Evolutionary conservation across 2,329 filamentous ascomycete genomes (phyloP).

Genomic region (Xylariaceae sp.): DNA sequence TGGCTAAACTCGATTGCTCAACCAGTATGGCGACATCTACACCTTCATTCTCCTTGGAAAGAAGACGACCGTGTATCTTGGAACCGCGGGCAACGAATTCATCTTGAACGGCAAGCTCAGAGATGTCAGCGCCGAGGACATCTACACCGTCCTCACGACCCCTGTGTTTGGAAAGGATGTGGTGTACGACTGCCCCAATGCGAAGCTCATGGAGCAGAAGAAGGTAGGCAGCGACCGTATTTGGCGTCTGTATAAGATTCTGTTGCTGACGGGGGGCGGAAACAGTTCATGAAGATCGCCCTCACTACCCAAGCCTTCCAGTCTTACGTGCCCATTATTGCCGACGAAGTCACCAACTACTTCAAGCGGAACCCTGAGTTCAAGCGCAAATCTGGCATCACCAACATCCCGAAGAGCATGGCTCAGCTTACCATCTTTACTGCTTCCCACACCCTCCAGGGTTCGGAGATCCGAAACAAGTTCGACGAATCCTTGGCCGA

Average conservation of each 20-base stretch:
- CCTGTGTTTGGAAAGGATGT: conserved; percentile 77
- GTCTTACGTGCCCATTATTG: conserved; percentile 73
- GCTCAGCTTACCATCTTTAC: conserved; percentile 88
- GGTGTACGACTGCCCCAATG: conserved; percentile 85
- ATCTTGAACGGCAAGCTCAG: conserved; percentile 86
- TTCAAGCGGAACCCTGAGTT: conserved; percentile 62
- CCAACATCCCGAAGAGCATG: conserved; percentile 70
- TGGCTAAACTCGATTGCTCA: conserved; percentile 14
- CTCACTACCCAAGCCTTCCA: conserved; percentile 70
- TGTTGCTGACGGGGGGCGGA: conserved; percentile 2
- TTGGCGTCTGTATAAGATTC: not conserved
- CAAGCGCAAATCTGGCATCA: conserved; percentile 61
- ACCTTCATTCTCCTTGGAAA: conserved; percentile 84
- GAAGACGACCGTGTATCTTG: conserved; percentile 82
- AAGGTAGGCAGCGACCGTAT: conserved; percentile 52
- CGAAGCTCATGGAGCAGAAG: conserved; percentile 94
- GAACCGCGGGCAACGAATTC: conserved; percentile 80
- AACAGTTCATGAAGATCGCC: conserved; percentile 72
- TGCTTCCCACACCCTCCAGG: conserved; percentile 78
- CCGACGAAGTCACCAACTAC: conserved; percentile 67
- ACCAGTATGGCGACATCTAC: conserved; percentile 79
- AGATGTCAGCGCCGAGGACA: conserved; percentile 85
- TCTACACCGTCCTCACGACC: conserved; percentile 72
- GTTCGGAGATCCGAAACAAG: conserved; percentile 71
- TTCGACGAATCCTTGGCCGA: conserved; percentile 77